Evolutionary conservation across 2,329 filamentous ascomycete species (phyloP).

Genomic region (Epichloe elymi): DNA sequence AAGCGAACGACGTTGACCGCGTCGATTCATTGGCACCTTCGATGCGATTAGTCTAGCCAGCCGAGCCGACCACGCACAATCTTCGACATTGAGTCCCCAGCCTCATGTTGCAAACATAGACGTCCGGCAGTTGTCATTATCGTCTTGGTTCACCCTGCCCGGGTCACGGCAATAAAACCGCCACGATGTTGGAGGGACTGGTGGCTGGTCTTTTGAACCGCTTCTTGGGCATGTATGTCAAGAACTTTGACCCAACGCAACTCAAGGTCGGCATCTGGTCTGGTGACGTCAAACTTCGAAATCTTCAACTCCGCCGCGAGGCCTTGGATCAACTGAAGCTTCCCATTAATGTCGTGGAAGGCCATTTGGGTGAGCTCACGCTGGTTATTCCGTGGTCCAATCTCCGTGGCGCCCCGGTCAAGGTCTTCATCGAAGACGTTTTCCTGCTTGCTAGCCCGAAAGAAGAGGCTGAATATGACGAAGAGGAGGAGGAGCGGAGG

Average conservation of each 20-base stretch:
- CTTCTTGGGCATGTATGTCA: conserved; percentile 99
- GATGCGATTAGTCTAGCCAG: background rate
- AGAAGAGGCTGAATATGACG: conserved; percentile 85
- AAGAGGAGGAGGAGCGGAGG: conserved; percentile 79
- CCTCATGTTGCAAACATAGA: conserved; percentile 11
- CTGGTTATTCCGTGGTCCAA: conserved; percentile 97
- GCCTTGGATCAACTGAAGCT: conserved; percentile 94
- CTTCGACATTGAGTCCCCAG: background rate
- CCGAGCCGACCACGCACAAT: background rate
- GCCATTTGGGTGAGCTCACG: conserved; percentile 83
- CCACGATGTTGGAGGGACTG: conserved; percentile 87
- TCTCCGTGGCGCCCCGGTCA: conserved; percentile 82
- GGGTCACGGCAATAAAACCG: conserved; percentile 53
- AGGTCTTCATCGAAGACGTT: conserved; percentile 92
- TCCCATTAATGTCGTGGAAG: conserved; percentile 91
- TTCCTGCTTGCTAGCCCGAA: conserved; percentile 90
- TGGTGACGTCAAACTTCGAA: conserved; percentile 87
- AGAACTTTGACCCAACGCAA: conserved; percentile 97
- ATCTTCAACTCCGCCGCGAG: conserved; percentile 86
- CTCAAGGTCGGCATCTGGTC: conserved; percentile 99
- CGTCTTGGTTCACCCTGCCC: conserved; percentile 38
- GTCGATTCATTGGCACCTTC: background rate
- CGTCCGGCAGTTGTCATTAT: conserved; percentile 1
- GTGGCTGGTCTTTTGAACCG: conserved; percentile 96
- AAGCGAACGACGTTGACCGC: background rate